Evolutionary conservation across 306 rosid genomes (phyloP).

Genomic region (Luffa acutangula): DNA sequence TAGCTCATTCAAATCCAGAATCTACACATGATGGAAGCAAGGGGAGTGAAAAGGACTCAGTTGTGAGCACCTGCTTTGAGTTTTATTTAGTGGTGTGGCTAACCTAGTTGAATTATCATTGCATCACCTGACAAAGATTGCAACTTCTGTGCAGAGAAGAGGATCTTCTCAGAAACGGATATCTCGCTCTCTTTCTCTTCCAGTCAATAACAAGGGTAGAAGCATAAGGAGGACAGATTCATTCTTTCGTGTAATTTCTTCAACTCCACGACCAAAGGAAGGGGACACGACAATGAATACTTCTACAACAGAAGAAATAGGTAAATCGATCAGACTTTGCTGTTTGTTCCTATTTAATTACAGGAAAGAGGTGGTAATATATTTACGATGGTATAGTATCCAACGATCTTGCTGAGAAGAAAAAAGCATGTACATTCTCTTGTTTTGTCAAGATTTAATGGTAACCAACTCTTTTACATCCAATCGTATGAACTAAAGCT

Average conservation of each 20-base stretch:
- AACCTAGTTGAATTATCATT: background rate
- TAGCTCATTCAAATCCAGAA: conserved; percentile 39
- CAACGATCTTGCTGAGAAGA: background rate
- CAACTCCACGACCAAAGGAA: conserved; percentile 66
- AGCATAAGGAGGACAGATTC: conserved; percentile 57
- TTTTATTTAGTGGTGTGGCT: background rate
- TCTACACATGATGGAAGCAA: conserved; percentile 42
- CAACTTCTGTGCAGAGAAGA: conserved; percentile 39
- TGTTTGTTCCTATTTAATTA: background rate
- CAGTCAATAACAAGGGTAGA: conserved; percentile 43
- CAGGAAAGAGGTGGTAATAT: background rate
- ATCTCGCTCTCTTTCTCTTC: conserved; percentile 82
- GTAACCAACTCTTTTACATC: background rate
- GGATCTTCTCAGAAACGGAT: conserved; percentile 34
- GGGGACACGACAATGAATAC: conserved; percentile 20
- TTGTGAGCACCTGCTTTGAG: conserved; percentile 34
- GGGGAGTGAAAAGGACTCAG: conserved; percentile 33
- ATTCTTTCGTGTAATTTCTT: conserved; percentile 72
- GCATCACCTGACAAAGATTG: background rate
- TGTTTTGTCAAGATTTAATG: background rate
- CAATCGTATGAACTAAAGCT: background rate
- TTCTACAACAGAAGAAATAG: conserved; percentile 42
- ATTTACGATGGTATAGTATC: background rate
- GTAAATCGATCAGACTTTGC: conserved; percentile 26
- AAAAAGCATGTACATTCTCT: background rate